Evolutionary conservation across 305 asterid species (phyloP), one percentile per base, ranked within the genome.

Genomic region (Solanum aculeatissimum): DNA sequence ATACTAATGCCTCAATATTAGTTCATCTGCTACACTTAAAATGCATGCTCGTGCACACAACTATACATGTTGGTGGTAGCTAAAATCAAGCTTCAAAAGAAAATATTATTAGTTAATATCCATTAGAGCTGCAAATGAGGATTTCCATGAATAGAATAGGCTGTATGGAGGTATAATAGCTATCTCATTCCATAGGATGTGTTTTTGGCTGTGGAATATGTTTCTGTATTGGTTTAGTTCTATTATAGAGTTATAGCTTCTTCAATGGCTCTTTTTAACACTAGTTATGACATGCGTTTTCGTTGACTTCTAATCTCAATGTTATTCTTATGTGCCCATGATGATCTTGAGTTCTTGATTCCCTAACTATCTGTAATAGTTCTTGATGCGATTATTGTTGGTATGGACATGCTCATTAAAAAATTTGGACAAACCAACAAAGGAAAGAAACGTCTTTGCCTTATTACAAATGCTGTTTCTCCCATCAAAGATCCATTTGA

Each of bases 341-440:
- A 82, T 89, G 47, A 54, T 81, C 70, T 47, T 84, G 81, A 65
- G 38, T 51, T 85, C 63, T 71, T 80, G 84, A 63, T 85, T 65
- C 97, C 97, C 91, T 93, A 91, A 96, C 96, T 78, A 51, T 49
- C 51, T 78, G 32, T 71, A 87, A 49, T 88, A 96, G 99, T 97
- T 95, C 92, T 97, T 92, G 99, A 97, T 94, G 99, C 96, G 72
- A 87, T 94, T 89, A 90, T 97, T 88, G 98, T 95, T 81, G 98
- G 94, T 82, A 92, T 95, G 94, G 99, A 97, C 88, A 92, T 97
- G 98, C 83, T 97, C 87, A 94, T 97, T 75, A 95, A 95, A 87
- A 96, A 93, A 89, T 97, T 90, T 78, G 95, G 94, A 82, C 82
- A 86, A 54, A 93, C 98, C 81, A 91, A 82, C 92, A 95, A 93